Conservation (phyloP, 345 rosid genomes). For the Eucalyptus lansdowneana region DNA sequence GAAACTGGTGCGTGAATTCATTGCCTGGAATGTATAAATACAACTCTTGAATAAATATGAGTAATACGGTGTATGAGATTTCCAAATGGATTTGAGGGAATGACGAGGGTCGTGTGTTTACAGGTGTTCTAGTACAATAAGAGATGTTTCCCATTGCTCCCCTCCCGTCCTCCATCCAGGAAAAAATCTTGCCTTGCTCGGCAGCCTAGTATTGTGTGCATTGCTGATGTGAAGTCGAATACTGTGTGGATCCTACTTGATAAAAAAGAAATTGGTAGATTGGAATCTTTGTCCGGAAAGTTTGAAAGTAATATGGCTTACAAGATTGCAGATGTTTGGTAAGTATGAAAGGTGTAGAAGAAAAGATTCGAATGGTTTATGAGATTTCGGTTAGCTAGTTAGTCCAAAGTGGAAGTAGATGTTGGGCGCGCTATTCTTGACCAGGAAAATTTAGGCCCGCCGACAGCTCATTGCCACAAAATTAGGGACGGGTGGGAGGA, state of each 20-base stretch:
- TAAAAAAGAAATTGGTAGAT: too few species aligned
- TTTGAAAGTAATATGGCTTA: too few species aligned
- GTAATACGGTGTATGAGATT: neutral
- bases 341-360: too few species aligned
- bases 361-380: too few species aligned
- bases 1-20: neutral
- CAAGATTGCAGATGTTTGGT: too few species aligned
- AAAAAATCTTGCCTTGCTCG: too few species aligned
- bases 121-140: too few species aligned
- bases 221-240: too few species aligned
- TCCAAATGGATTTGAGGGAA: neutral
- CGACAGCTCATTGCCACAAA: neutral
- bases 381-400: neutral
- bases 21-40: neutral
- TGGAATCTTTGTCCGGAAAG: too few species aligned
- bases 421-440: neutral
- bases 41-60: neutral
- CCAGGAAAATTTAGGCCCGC: neutral
- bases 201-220: too few species aligned
- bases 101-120: neutral
- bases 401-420: neutral
- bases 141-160: too few species aligned
- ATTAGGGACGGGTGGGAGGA: neutral
- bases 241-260: too few species aligned
- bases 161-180: rapidly evolving